Evolutionary conservation across 2,329 filamentous ascomycete species (phyloP).

Genomic region (Lecanicillium sp.): DNA sequence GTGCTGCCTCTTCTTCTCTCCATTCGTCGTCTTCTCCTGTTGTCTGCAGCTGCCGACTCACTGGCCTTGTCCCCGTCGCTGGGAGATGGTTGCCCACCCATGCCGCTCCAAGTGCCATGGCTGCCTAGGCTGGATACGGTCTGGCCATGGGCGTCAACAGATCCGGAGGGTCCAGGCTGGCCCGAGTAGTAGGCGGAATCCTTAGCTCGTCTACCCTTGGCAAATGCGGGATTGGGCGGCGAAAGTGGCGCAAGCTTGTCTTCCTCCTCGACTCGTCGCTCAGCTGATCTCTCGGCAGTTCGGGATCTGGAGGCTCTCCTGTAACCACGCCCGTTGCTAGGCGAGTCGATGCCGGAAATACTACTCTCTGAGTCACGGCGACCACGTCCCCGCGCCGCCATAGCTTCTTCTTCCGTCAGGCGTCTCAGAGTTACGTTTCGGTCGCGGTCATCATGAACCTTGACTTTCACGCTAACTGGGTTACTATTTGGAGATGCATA

Average conservation of each 20-base stretch:
- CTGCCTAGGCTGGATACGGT: slow-evolving; percentile 44
- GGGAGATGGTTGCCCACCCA: slow-evolving; percentile 40
- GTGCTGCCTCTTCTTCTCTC: slow-evolving; percentile 44
- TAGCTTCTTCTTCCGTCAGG: slow-evolving; percentile 55
- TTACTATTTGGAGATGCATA: slow-evolving; percentile 38
- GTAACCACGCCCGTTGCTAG: slow-evolving; percentile 43
- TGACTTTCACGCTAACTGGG: slow-evolving; percentile 53
- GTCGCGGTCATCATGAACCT: slow-evolving; percentile 54
- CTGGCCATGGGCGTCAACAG: slow-evolving; percentile 30
- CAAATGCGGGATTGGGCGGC: slow-evolving; percentile 52
- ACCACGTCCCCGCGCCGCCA: slow-evolving; percentile 35
- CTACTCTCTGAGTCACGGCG: slow-evolving; percentile 48
- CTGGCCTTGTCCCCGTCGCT: slow-evolving; percentile 32
- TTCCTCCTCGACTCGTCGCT: slow-evolving; percentile 36
- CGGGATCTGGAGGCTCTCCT: slow-evolving; percentile 46
- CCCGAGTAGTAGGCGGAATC: slow-evolving; percentile 58
- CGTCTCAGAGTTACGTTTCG: slow-evolving; percentile 56
- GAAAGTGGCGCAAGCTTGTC: slow-evolving; percentile 39
- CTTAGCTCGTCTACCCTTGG: slow-evolving; percentile 45
- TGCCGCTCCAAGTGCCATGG: slow-evolving; percentile 45
- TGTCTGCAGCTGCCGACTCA: slow-evolving; percentile 38
- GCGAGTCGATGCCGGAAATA: slow-evolving; percentile 50
- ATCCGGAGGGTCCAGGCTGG: slow-evolving; percentile 38
- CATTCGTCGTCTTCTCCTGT: slow-evolving; percentile 48
- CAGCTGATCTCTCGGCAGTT: slow-evolving; percentile 40